Evolutionary conservation across 768 basidiomycete species (phyloP).

Genomic region (Paxillus involutus): DNA sequence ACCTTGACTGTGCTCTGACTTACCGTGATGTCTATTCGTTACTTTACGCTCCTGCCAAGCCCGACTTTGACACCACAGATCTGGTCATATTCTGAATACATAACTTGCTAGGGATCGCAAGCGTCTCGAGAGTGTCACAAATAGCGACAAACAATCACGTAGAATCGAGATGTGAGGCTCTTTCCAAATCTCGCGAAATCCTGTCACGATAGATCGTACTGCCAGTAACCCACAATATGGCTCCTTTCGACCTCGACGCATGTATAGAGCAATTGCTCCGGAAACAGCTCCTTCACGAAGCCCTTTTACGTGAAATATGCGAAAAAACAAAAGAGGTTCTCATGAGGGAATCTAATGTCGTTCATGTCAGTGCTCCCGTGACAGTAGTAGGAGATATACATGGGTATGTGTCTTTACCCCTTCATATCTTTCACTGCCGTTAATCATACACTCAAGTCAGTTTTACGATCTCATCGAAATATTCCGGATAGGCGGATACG

Average conservation of each 20-base stretch:
- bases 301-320: constrained; percentile 95
- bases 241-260: constrained; percentile 92
- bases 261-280: constrained; percentile 88
- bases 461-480: constrained; percentile 99
- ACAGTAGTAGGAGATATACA: constrained; percentile 99
- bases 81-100: too few relatives aligned
- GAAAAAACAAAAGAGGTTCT: constrained; percentile 99
- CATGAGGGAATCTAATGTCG: constrained; percentile 98
- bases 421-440: constrained; percentile 27
- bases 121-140: constrained; percentile 23
- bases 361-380: constrained; percentile 94
- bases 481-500: constrained; percentile 97
- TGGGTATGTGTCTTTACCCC: constrained; percentile 63
- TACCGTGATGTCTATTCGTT: constrained; percentile 12
- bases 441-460: constrained; percentile 64
- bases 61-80: too few relatives aligned
- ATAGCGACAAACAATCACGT: constrained; percentile 31
- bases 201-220: background rate
- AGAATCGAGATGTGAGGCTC: too few relatives aligned
- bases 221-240: constrained; percentile 23
- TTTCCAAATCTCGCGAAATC: background rate
- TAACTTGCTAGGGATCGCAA: too few relatives aligned
- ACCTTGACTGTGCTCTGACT: constrained; percentile 26
- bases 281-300: constrained; percentile 94
- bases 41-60: constrained; percentile 11